Conservation (phyloP, 2,329 filamentous ascomycete species). For the Alternaria burnsii region DNA sequence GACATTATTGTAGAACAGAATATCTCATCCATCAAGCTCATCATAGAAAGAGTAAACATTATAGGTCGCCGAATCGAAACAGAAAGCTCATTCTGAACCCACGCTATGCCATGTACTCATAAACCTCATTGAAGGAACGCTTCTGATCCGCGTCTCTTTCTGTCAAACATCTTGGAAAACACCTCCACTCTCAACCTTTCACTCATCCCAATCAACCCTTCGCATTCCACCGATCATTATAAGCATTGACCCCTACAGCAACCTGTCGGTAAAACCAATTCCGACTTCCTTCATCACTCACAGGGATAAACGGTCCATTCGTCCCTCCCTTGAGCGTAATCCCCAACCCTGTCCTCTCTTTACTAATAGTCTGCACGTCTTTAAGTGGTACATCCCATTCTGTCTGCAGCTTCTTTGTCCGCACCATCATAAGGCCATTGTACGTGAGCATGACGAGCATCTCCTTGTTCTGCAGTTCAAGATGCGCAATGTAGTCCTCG, state of each 20-base stretch:
- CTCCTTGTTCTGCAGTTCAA: conserved; percentile 88
- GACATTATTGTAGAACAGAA: neutral
- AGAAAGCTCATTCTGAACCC: conserved; percentile 1
- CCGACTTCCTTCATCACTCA: conserved; percentile 81
- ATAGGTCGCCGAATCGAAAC: neutral
- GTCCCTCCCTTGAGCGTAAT: conserved; percentile 87
- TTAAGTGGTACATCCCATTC: conserved; percentile 98
- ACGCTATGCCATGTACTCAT: conserved; percentile 14
- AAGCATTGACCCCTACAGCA: conserved; percentile 72
- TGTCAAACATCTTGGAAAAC: no score
- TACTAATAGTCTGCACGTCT: conserved; percentile 95
- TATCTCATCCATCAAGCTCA: neutral
- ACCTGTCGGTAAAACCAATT: conserved; percentile 74
- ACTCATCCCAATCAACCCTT: conserved; percentile 55
- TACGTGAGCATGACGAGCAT: conserved; percentile 75
- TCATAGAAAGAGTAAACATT: conserved; percentile 10
- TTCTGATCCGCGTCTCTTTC: neutral
- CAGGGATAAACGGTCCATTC: conserved; percentile 93
- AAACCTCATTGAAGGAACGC: neutral
- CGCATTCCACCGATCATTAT: conserved; percentile 72
- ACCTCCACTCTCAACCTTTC: neutral
- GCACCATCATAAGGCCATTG: conserved; percentile 84
- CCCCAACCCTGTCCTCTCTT: conserved; percentile 93
- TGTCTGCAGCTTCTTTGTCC: conserved; percentile 81
- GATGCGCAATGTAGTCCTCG: conserved; percentile 94